These are phyloP conservation scores for Picea engelmannii DNA, from an alignment of 83 land plant species.

Conservation along the genomic window DNA sequence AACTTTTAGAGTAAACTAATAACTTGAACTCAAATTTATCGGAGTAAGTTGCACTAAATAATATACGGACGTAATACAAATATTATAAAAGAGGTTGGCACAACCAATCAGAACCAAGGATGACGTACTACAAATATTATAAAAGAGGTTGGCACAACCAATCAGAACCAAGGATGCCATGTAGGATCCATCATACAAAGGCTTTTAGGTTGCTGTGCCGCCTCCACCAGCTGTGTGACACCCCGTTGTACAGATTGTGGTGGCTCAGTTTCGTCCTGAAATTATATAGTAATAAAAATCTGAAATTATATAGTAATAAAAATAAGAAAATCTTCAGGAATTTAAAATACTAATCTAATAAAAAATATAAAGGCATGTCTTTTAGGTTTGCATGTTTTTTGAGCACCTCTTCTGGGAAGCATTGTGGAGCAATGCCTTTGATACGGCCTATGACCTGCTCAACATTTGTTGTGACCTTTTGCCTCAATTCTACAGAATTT, in stretches of 20 bases:
- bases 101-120: constrained; percentile 99
- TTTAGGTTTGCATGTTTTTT: not conserved
- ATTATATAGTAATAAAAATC: not conserved
- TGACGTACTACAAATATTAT: constrained; percentile 30
- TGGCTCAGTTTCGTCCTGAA: constrained; percentile 92
- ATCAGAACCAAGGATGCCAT: constrained; percentile 99
- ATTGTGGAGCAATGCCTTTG: constrained; percentile 87
- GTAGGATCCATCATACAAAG: constrained; percentile 99
- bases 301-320: not conserved
- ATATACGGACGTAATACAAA: too few species aligned
- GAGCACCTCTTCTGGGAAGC: constrained; percentile 76
- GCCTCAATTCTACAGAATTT: constrained; percentile 74
- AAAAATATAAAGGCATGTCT: not conserved
- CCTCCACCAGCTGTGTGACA: constrained; percentile 89
- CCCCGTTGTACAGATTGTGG: constrained; percentile 97
- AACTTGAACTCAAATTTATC: too few species aligned
- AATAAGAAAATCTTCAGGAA: not conserved
- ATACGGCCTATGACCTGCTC: constrained; percentile 85
- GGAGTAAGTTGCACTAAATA: too few species aligned
- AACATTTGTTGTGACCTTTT: constrained; percentile 88
- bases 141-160: not conserved
- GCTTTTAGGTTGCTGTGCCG: constrained; percentile 84
- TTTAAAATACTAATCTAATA: not conserved
- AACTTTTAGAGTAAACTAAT: too few species aligned
- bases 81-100: too few species aligned